A percentile compares a stretch with the other conserved stretches of the same genome.
Evolutionary conservation across 257 asterid species (phyloP).

Genomic region (Rehmannia glutinosa): DNA sequence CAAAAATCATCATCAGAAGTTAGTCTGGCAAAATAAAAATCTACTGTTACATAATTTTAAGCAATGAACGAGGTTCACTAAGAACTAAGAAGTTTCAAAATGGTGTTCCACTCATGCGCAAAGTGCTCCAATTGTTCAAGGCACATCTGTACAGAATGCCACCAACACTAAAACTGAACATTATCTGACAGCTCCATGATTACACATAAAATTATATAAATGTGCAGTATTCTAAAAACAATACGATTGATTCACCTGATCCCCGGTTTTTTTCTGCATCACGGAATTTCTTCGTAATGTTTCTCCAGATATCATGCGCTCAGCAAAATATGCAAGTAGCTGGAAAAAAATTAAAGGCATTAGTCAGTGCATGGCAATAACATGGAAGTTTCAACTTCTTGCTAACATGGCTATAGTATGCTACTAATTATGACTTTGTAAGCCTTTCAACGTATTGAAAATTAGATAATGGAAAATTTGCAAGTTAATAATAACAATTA

Average conservation of each 20-base stretch:
- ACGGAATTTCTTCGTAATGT: constrained; percentile 78
- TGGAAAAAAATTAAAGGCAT: constrained; percentile 12
- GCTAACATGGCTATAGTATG: too few species aligned
- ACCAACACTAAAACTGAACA: neutral
- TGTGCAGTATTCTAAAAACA: neutral
- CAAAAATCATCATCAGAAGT: neutral
- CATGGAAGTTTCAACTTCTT: too few species aligned
- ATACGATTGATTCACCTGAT: constrained; percentile 46
- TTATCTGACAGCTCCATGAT: neutral
- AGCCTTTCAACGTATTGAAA: too few species aligned
- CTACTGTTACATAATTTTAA: neutral
- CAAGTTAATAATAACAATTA: too few species aligned
- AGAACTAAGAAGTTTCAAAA: too few species aligned
- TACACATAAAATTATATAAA: neutral
- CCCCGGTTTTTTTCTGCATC: constrained; percentile 65
- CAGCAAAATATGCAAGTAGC: constrained; percentile 73
- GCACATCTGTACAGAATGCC: too few species aligned
- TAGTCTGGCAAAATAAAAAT: neutral
- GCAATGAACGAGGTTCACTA: too few species aligned
- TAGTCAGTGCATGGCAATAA: neutral
- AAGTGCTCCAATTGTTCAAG: too few species aligned
- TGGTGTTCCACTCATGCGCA: too few species aligned
- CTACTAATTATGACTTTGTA: too few species aligned
- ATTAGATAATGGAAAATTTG: too few species aligned
- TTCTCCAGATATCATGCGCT: constrained; percentile 87